A percentile compares a stretch with the other conserved stretches of the same genome.
phyloP scores from a whole-genome alignment of 257 asterid species.

The Jaltomata sinuosa region DNA sequence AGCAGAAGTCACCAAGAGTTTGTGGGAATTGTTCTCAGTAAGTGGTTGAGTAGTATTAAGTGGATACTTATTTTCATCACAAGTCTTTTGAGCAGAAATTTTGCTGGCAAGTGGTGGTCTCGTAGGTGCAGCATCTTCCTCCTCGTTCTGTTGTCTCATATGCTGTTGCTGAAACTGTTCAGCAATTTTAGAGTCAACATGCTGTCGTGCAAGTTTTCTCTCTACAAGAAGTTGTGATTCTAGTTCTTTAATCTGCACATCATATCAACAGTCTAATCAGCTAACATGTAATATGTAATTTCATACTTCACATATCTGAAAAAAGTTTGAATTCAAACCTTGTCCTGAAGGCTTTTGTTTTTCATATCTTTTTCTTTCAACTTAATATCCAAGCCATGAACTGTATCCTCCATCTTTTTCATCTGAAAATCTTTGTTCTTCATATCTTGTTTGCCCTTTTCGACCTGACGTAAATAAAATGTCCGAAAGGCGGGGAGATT shows the following conservation, averaged over 20 bases:
- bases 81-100: constrained; percentile 18
- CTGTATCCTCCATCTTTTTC: constrained; percentile 78
- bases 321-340: constrained; percentile 33
- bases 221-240: constrained; percentile 85
- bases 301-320: not conserved
- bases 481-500: not conserved
- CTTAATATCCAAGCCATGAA: constrained; percentile 71
- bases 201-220: constrained; percentile 86
- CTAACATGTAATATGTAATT: not conserved
- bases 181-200: constrained; percentile 66
- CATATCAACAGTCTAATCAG: not conserved
- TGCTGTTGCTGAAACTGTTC: constrained; percentile 45
- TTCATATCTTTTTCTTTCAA: constrained; percentile 70
- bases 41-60: constrained; percentile 15
- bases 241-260: constrained; percentile 77
- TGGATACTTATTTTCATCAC: constrained; percentile 22
- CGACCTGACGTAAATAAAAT: constrained; percentile 37
- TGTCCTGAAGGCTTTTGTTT: constrained; percentile 78
- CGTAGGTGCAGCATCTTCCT: constrained; percentile 20
- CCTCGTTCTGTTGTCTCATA: constrained; percentile 38
- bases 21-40: constrained; percentile 29
- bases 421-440: constrained; percentile 67
- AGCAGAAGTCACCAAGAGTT: constrained; percentile 30
- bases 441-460: constrained; percentile 71
- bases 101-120: constrained; percentile 57